These are phyloP conservation scores for Heliosperma pusillum DNA, from an alignment of 148 eudicot genomes.

Conservation along the genomic window DNA sequence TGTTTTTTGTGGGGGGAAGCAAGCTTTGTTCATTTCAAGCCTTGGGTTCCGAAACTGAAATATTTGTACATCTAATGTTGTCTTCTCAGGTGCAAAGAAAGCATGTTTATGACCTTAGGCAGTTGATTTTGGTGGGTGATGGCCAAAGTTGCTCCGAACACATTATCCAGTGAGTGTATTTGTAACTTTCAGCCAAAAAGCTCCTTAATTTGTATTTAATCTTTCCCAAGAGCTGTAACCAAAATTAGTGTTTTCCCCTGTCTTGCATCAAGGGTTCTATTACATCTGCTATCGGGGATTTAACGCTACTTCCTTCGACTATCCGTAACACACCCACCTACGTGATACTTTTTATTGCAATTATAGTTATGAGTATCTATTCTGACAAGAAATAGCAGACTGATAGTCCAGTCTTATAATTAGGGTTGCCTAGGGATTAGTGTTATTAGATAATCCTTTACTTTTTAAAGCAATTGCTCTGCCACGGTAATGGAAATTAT, in stretches of 20 bases:
- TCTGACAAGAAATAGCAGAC: not conserved
- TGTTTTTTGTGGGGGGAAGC: too few species aligned
- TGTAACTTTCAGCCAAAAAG: not conserved
- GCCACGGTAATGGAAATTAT: not conserved
- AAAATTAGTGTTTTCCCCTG: not conserved
- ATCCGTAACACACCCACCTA: not conserved
- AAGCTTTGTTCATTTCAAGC: too few species aligned
- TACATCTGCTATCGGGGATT: not conserved
- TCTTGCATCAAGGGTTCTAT: conserved; percentile 8
- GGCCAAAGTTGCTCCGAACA: conserved; percentile 77
- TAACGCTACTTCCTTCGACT: not conserved
- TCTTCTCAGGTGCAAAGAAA: conserved; percentile 83
- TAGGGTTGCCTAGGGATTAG: not conserved
- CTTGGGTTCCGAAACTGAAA: too few species aligned
- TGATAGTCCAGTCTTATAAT: not conserved
- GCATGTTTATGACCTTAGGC: conserved; percentile 90
- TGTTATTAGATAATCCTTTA: not conserved
- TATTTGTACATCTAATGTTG: not conserved
- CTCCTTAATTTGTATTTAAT: not conserved
- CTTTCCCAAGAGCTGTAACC: not conserved
- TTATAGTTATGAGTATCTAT: conserved; percentile 13
- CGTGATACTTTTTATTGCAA: conserved; percentile 2
- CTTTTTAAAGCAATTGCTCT: not conserved
- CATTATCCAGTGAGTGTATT: conserved; percentile 67
- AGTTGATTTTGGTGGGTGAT: conserved; percentile 78